Percentiles rank a stretch among this genome's conserved stretches.
phyloP scores from a whole-genome alignment of 768 basidiomycete species.

The Amyloporia xantha region DNA sequence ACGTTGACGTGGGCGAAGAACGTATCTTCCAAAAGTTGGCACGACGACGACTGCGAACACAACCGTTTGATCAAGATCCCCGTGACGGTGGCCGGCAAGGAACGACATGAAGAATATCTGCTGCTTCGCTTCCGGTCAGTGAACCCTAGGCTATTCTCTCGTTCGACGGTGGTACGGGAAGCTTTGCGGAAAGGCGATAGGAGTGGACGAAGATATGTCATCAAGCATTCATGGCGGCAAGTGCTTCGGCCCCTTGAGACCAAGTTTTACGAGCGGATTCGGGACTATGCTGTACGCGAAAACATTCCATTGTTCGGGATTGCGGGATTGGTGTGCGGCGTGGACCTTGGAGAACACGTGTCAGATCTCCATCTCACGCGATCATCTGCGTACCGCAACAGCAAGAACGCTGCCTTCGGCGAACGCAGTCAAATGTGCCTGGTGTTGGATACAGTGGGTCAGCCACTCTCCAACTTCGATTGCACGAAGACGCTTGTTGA shows the following conservation, averaged over 20 bases:
- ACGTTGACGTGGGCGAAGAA: background rate
- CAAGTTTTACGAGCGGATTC: background rate
- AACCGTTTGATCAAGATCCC: background rate
- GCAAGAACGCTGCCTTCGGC: background rate
- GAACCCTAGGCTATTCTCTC: background rate
- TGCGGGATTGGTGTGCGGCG: background rate
- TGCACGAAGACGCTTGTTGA: background rate
- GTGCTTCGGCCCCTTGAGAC: background rate
- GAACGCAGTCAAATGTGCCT: conserved; percentile 11
- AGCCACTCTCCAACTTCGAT: background rate
- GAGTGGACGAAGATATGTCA: background rate
- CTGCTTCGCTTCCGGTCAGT: background rate
- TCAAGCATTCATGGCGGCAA: conserved; percentile 1
- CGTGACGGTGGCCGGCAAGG: background rate
- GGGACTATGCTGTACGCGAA: background rate
- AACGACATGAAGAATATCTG: background rate
- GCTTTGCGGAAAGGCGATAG: background rate
- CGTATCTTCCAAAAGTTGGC: background rate
- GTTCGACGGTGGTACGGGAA: background rate
- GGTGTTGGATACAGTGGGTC: conserved; percentile 1
- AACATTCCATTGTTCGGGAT: background rate
- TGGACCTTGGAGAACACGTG: background rate
- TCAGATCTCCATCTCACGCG: background rate
- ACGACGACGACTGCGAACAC: background rate
- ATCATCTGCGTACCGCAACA: background rate